These are phyloP conservation scores for Xylariaceae sp. DNA, from an alignment of 2,329 filamentous ascomycete species.

Conservation along the genomic window DNA sequence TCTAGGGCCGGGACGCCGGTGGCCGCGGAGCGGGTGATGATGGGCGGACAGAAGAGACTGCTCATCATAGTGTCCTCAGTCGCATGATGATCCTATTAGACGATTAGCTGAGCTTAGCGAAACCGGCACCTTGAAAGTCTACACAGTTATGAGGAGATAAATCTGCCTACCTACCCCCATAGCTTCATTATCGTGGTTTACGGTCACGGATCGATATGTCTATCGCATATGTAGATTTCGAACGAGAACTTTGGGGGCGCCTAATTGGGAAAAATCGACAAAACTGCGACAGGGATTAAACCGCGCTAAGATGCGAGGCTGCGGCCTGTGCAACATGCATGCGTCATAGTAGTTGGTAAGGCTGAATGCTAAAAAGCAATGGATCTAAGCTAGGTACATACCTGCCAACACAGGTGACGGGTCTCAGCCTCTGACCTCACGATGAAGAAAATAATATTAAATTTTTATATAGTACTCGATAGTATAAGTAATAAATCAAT, in stretches of 20 bases:
- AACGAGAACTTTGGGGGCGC: background rate
- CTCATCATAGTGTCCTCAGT: constrained; percentile 50
- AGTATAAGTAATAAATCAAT: too few species aligned
- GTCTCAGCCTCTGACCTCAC: background rate
- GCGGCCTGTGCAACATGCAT: constrained; percentile 13
- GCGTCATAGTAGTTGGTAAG: constrained; percentile 29
- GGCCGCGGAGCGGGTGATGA: constrained; percentile 75
- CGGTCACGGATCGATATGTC: background rate
- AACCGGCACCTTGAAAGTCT: too few species aligned
- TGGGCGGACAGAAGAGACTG: constrained; percentile 73
- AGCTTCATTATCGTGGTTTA: constrained; percentile 6
- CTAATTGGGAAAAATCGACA: constrained; percentile 16
- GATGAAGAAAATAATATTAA: background rate
- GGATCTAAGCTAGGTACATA: background rate
- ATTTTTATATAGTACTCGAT: background rate
- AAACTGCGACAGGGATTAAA: constrained; percentile 23
- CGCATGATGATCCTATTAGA: constrained; percentile 18
- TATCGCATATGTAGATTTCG: background rate
- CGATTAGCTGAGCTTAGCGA: too few species aligned
- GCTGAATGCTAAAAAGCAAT: constrained; percentile 16
- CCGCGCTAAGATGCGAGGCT: constrained; percentile 27
- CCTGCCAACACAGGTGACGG: background rate
- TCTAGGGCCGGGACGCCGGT: constrained; percentile 74
- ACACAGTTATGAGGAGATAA: background rate
- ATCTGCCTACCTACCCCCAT: constrained; percentile 28